These are phyloP conservation scores for Pythium monospermum DNA, from an alignment of 352 stramenopile genomes.

Conservation along the genomic window DNA sequence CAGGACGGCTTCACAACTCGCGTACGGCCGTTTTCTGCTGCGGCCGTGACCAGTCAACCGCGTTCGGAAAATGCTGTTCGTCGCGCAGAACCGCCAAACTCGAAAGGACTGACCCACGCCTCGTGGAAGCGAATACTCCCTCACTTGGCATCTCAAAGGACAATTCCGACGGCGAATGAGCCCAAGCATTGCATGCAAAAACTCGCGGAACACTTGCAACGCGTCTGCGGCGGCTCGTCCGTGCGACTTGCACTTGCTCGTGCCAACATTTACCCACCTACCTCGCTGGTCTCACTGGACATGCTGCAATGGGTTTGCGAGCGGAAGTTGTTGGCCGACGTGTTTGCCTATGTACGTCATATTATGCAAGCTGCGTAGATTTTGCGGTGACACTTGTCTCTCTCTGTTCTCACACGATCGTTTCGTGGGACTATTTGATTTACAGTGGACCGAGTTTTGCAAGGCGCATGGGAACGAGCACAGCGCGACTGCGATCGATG, in stretches of 20 bases:
- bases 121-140: slow-evolving; percentile 8
- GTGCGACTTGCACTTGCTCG: slow-evolving; percentile 48
- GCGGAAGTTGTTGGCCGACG: slow-evolving; percentile 28
- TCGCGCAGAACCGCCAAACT: neutral
- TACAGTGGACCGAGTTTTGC: slow-evolving; percentile 35
- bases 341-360: slow-evolving; percentile 39
- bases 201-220: slow-evolving; percentile 35
- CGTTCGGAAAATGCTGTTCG: neutral
- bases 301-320: slow-evolving; percentile 31
- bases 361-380: neutral
- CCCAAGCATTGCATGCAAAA: slow-evolving; percentile 27
- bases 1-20: slow-evolving; percentile 19
- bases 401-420: neutral
- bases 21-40: slow-evolving; percentile 24
- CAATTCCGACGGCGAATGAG: neutral
- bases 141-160: neutral
- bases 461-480: slow-evolving; percentile 19
- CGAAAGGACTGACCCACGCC: neutral
- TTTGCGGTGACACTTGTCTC: neutral
- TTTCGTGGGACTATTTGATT: neutral
- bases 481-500: slow-evolving; percentile 33
- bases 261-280: slow-evolving; percentile 35
- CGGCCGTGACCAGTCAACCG: slow-evolving; percentile 5
- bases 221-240: slow-evolving; percentile 38
- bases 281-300: slow-evolving; percentile 25